Evolutionary conservation across 23 red algal species (phyloP).

Genomic region (Gracilaria gracilis): DNA sequence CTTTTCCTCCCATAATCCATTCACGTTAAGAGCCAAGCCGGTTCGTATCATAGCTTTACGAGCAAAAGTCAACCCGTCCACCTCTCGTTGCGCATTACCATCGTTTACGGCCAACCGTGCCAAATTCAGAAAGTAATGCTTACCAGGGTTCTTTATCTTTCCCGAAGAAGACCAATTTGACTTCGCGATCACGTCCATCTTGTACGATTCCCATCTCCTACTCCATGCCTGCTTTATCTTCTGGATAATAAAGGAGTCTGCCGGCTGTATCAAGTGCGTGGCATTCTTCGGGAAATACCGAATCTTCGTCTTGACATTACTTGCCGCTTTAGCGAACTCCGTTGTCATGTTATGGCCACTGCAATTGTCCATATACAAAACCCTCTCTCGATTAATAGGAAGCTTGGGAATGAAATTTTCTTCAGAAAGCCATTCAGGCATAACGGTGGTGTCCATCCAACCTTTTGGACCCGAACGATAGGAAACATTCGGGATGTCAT

Average conservation of each 20-base stretch:
- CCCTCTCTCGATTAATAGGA: neutral
- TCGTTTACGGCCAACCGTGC: neutral
- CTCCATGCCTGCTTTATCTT: slow-evolving; percentile 22
- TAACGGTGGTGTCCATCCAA: neutral
- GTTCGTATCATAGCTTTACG: neutral
- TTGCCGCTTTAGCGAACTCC: neutral
- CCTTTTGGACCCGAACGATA: slow-evolving; percentile 12
- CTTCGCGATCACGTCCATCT: slow-evolving; percentile 10
- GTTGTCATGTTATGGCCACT: neutral
- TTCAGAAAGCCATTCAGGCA: slow-evolving; percentile 8
- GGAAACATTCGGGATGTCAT: neutral
- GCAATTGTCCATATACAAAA: slow-evolving; percentile 1
- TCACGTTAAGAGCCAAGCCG: neutral
- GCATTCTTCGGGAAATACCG: slow-evolving; percentile 3
- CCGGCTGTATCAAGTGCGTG: neutral
- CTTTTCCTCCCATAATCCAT: slow-evolving; percentile 21
- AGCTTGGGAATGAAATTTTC: neutral
- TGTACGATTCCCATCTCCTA: neutral
- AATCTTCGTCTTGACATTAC: neutral
- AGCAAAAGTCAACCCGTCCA: neutral
- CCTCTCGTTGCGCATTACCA: neutral
- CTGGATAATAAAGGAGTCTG: slow-evolving; percentile 13
- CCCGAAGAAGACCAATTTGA: slow-evolving; percentile 5
- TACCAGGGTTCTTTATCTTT: slow-evolving; percentile 1
- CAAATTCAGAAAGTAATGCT: neutral